Evolutionary conservation across 176 grass and related monocot genomes (phyloP).

Genomic region (Cenchrus americanus): DNA sequence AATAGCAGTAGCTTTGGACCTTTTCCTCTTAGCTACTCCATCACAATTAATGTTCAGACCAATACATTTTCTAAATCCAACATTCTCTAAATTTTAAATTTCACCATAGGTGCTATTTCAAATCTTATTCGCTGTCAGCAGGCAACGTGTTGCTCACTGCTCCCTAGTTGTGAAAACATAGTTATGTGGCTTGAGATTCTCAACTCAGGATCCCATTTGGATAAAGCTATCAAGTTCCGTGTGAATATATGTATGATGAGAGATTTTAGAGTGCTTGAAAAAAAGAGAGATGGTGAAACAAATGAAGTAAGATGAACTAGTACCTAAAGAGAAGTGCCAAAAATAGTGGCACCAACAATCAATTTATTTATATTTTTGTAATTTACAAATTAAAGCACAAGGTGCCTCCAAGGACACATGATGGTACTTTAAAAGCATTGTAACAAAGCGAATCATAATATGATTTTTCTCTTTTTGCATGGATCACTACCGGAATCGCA

Average conservation of each 20-base stretch:
- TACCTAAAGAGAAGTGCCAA: too few relatives aligned
- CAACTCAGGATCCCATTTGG: background rate
- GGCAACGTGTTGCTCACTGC: background rate
- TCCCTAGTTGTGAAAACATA: background rate
- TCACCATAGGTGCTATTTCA: slow-evolving; percentile 21
- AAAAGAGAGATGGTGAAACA: too few relatives aligned
- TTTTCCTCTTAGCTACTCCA: slow-evolving; percentile 56
- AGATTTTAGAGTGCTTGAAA: too few relatives aligned
- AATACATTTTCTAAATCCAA: slow-evolving; percentile 21
- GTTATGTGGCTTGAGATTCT: background rate
- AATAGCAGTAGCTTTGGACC: slow-evolving; percentile 45
- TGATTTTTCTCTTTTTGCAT: too few relatives aligned
- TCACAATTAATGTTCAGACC: slow-evolving; percentile 36
- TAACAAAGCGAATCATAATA: too few relatives aligned
- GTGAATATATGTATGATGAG: background rate
- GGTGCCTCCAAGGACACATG: too few relatives aligned
- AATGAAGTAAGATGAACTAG: too few relatives aligned
- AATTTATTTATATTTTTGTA: too few relatives aligned
- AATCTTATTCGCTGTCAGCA: slow-evolving; percentile 20
- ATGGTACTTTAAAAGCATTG: too few relatives aligned
- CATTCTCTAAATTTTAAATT: slow-evolving; percentile 46
- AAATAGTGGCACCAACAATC: too few relatives aligned
- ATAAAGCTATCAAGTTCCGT: background rate
- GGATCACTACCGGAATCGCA: too few relatives aligned
- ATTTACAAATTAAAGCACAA: too few relatives aligned